Evolutionary conservation across 768 basidiomycete genomes (phyloP).

Genomic region (Chalciporus sphaerocephalus): DNA sequence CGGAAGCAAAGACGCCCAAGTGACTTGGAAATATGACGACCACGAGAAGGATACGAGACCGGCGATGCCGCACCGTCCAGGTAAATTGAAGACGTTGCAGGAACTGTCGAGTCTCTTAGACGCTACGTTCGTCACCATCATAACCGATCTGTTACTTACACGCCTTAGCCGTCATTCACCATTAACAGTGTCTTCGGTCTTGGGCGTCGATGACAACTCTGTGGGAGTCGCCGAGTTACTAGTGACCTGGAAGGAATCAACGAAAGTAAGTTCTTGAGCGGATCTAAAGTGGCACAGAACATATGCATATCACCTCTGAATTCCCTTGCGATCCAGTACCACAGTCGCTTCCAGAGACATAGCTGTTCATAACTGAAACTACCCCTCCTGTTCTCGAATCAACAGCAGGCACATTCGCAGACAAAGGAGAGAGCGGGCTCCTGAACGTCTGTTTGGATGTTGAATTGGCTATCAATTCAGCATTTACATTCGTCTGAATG

Average conservation of each 20-base stretch:
- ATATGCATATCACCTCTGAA: slow-evolving; percentile 22
- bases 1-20: too few relatives aligned
- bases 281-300: slow-evolving; percentile 6
- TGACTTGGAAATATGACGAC: too few relatives aligned
- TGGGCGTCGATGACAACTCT: not conserved
- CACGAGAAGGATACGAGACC: too few relatives aligned
- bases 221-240: not conserved
- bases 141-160: slow-evolving; percentile 4
- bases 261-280: slow-evolving; percentile 14
- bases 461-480: not conserved
- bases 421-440: not conserved
- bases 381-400: not conserved
- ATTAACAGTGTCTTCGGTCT: slow-evolving; percentile 32
- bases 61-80: too few relatives aligned
- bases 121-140: not conserved
- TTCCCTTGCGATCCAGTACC: not conserved
- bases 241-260: slow-evolving; percentile 10
- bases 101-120: not conserved
- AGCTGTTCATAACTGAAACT: not conserved
- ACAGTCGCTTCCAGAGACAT: not conserved
- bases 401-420: not conserved
- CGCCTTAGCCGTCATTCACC: slow-evolving; percentile 32
- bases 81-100: not conserved
- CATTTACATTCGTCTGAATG: not conserved
- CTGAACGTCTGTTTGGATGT: not conserved